Conservation (phyloP, 768 basidiomycete species). For the Chlorophyllum brunneum region DNA sequence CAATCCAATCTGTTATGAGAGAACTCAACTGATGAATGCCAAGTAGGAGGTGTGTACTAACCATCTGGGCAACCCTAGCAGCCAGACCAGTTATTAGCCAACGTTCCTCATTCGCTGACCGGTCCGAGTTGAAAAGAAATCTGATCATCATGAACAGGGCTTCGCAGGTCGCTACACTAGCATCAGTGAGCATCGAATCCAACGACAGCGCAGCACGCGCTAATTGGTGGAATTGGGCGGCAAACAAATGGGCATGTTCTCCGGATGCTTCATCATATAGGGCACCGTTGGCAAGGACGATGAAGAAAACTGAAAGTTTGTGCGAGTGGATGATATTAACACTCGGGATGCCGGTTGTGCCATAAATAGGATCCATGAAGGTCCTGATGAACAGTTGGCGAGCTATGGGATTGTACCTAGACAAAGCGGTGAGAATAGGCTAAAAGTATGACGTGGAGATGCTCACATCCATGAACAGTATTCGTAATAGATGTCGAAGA, state of each 20-base stretch:
- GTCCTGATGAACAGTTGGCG: conserved; percentile 36
- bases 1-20: conserved; percentile 42
- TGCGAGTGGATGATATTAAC: conserved; percentile 40
- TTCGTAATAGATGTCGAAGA: conserved; percentile 39
- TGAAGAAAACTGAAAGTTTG: conserved; percentile 49
- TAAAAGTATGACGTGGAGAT: background rate
- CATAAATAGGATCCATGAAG: conserved; percentile 42
- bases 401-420: conserved; percentile 44
- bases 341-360: conserved; percentile 23
- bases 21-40: conserved; percentile 3
- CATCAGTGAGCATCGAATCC: conserved; percentile 40
- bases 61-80: conserved; percentile 39
- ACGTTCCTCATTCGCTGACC: conserved; percentile 38
- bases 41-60: conserved; percentile 22
- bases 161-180: conserved; percentile 44
- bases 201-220: conserved; percentile 45
- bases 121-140: conserved; percentile 39
- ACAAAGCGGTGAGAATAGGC: background rate
- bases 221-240: conserved; percentile 43
- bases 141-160: conserved; percentile 41
- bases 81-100: conserved; percentile 48
- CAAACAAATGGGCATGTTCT: conserved; percentile 15
- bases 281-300: conserved; percentile 43
- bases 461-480: conserved; percentile 47
- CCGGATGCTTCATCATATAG: conserved; percentile 38